Evolutionary conservation across 2,329 filamentous ascomycete genomes (phyloP).

Genomic region (Intubia oerlemansii): DNA sequence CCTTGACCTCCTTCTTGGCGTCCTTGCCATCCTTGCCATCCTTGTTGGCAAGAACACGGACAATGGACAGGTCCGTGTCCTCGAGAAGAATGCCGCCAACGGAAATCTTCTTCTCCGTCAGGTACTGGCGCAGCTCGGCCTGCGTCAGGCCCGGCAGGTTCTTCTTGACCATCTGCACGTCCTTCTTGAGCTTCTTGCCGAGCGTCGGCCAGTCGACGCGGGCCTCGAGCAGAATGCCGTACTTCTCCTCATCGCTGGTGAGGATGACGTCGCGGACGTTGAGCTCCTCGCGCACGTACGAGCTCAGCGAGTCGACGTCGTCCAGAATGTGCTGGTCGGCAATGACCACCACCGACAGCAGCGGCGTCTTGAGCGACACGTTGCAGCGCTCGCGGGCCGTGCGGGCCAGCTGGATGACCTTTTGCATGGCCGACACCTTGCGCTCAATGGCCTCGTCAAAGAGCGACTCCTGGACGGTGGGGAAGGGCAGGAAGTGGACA

Average conservation of each 20-base stretch:
- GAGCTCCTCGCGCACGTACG: conserved; percentile 80
- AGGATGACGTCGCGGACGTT: conserved; percentile 75
- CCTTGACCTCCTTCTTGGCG: conserved; percentile 33
- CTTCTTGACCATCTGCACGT: conserved; percentile 79
- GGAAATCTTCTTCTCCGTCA: conserved; percentile 49
- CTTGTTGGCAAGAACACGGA: conserved; percentile 42
- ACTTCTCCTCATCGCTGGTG: conserved; percentile 70
- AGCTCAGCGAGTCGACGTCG: conserved; percentile 65
- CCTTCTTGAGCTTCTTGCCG: conserved; percentile 94
- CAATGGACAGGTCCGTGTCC: conserved; percentile 65
- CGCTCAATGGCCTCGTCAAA: conserved; percentile 77
- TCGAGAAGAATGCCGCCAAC: conserved; percentile 75
- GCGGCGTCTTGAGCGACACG: conserved; percentile 72
- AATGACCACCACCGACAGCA: conserved; percentile 78
- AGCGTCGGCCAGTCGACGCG: conserved; percentile 83
- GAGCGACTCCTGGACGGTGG: conserved; percentile 68
- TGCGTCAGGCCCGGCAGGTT: conserved; percentile 60
- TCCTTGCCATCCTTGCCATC: conserved; percentile 23
- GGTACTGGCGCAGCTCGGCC: conserved; percentile 61
- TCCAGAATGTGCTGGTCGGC: conserved; percentile 70
- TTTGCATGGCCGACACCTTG: conserved; percentile 78
- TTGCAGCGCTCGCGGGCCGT: conserved; percentile 68
- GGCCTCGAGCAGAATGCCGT: conserved; percentile 81
- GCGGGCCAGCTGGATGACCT: conserved; percentile 77
- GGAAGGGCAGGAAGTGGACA: conserved; percentile 84